Base-by-base conservation (phyloP, 73 alveolate species). In the Uronychia binucleata region DNA sequence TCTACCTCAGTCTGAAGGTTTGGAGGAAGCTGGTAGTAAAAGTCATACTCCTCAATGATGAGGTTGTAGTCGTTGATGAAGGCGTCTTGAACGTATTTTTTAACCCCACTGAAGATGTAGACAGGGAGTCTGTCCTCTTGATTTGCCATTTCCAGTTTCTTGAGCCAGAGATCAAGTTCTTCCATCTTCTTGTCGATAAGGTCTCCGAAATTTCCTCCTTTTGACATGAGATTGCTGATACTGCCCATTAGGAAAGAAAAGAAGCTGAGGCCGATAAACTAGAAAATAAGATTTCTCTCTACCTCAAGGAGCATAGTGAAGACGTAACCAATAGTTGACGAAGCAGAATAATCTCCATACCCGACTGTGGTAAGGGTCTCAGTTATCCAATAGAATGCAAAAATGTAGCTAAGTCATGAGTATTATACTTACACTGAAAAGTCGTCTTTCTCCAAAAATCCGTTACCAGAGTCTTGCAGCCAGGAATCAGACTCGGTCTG, bases 361-460 rank as follows among this genome's bases (percentile, higher is more conserved):
- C 93, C 93, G 0, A 87, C 93, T 8, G 93, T 87, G n/a, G 93
- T 81, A 30, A 87, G 8, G 26, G 86, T 74, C 59, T 87, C 81
- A 0, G 81, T 19, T 0, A 81, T 87, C 86, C 85, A 87, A 59
- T 87, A 87, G 27, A 81, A 78, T 26, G 89, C 31, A 34, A 81
- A 80, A 25, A 87, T 87, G 79, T 87, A 87, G 0, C 30, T 80
- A 75, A 35, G 34, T 26, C n/a, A 0, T 29, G 32, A 33, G 60
- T 59, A 26, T 1, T 87, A 28, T 1, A 14, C 77, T 46, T 46
- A 46, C 67, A 46, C 67, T 11, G 67, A 46, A 46, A 11, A 46
- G 19, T 46, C 67, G 5, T 87, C 74, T n/a, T n/a, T n/a, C n/a
- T n/a, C n/a, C n/a, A n/a, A n/a, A 30, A 87, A 74, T 34, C 58